Evolutionary conservation across 1,139 yeast genomes (phyloP), one percentile per base, ranked within the genome.

Genomic region (Tardiomyces depauwii): DNA sequence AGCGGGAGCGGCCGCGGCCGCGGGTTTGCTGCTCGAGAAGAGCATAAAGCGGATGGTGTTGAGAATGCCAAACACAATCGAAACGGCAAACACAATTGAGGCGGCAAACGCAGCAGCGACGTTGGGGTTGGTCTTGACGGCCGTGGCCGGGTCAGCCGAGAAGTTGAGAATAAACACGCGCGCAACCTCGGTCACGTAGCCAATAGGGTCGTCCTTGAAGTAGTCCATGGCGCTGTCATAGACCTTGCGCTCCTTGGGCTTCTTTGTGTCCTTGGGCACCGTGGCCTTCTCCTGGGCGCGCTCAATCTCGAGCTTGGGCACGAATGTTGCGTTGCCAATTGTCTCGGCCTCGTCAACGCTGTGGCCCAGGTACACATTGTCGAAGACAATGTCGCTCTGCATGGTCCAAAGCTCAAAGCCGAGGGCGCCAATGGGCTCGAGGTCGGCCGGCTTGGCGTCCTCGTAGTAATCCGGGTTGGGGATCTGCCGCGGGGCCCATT

Each of bases 371-470:
- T 87, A 88, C 47, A 88, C 78, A 65, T 88, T 86, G 63, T 86
- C 87, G 60, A 89, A 86, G 59, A 85, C 56, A 44, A 86, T 76
- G 45, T 82, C 76, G 42, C 73, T 71, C 54, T 85, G 83, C 81
- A 88, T 82, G 47, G 93, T 78, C 95, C 96, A 88, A 53, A 88
- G 70, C 63, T 89, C 97, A 60, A 89, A 84, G 3, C 95, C 95
- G 46, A 89, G 58, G 9, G 84, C 95, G 25, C 88, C 91, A 55
- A 88, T 77, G 40, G 79, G 74, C 55, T 76, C 82, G 52, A 86
- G 65, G 53, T 78, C 70, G 3, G 82, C 69, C 10, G 94, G 91
- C 12, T 39, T 40, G 7, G 60, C 64, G 2, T 50, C 49, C 55
- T 80, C 86, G 55, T 78, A 80, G 55, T 64, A 78, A 40, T 75